Conservation (phyloP, 441 rosid species). For the Arabidopsis lyrata region DNA sequence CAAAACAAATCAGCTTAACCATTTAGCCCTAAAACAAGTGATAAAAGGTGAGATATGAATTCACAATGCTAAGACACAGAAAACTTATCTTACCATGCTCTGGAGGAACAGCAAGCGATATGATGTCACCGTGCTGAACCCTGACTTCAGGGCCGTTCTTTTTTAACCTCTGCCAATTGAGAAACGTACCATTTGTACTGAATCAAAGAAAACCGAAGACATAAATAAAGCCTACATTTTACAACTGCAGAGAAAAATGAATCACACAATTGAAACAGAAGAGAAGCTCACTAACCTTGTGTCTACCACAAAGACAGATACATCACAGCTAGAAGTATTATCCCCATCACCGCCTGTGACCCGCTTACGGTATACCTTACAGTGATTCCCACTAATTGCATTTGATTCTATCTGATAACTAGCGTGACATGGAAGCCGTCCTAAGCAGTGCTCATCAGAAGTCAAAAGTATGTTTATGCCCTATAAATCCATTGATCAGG, state of each 20-base stretch:
- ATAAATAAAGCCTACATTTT: background rate
- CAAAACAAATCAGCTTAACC: background rate
- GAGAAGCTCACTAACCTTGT: conserved; percentile 60
- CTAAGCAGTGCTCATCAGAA: conserved; percentile 74
- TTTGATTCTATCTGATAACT: conserved; percentile 71
- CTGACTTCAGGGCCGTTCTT: conserved; percentile 69
- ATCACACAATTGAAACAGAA: background rate
- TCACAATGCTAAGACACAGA: conserved; percentile 2
- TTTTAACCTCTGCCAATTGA: conserved; percentile 79
- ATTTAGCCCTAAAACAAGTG: background rate
- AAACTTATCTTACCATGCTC: conserved; percentile 65
- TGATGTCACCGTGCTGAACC: conserved; percentile 84
- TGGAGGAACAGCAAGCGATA: conserved; percentile 85
- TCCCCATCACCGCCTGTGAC: conserved; percentile 42
- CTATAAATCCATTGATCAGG: conserved; percentile 43
- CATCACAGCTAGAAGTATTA: conserved; percentile 34
- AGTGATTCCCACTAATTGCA: conserved; percentile 83
- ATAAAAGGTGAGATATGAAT: background rate
- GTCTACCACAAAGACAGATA: conserved; percentile 75
- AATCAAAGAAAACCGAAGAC: conserved; percentile 15
- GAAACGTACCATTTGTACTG: conserved; percentile 90
- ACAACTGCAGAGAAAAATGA: background rate
- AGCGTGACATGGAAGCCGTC: conserved; percentile 68
- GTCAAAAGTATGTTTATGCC: conserved; percentile 83
- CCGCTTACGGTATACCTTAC: conserved; percentile 69